Base-by-base conservation (phyloP, 129 eudicot species). In the Tanacetum coccineum region DNA sequence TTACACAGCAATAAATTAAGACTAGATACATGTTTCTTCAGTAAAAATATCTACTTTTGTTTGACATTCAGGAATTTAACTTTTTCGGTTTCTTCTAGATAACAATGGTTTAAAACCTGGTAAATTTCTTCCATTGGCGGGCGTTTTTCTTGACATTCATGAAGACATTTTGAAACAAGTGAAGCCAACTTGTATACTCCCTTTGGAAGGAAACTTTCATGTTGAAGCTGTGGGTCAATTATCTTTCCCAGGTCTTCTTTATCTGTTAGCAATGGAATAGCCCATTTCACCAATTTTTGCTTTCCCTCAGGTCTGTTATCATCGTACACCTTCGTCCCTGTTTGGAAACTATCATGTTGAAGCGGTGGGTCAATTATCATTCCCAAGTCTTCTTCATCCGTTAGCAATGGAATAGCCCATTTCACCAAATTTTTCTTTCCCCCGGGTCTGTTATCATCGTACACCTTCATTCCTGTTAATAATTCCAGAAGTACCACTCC, bases 401-500 rank as follows among this genome's bases (percentile, higher is more conserved):
- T 22, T 22, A 22, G 26, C 26, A 22, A 22, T 22, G 26, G 26
- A n/a, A n/a, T n/a, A n/a, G n/a, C n/a, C n/a, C n/a, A n/a, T n/a
- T n/a, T n/a, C n/a, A n/a, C n/a, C n/a, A n/a, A n/a, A n/a, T n/a
- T n/a, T n/a, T n/a, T n/a, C n/a, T n/a, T n/a, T n/a, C n/a, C n/a
- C n/a, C n/a, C 26, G 26, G 26, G 26, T 2, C 1, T 22, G 26
- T 22, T 22, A 22, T 22, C 26, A 22, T 22, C 26, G 2, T 22
- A 22, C 26, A 22, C 26, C 26, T 22, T 22, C 26, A 22, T 22
- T 2, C 26, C 82, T 39, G 80, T 76, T 42, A 76, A 25, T 49
- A 76, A 60, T 69, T 81, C 73, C 55, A 81, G 67, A 47, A 81
- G 55, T 48, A 77, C 71, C 10, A 73, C 80, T 26, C 82, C 82